phyloP scores from a whole-genome alignment of 108 stramenopile genomes.

The Skeletonema potamos region DNA sequence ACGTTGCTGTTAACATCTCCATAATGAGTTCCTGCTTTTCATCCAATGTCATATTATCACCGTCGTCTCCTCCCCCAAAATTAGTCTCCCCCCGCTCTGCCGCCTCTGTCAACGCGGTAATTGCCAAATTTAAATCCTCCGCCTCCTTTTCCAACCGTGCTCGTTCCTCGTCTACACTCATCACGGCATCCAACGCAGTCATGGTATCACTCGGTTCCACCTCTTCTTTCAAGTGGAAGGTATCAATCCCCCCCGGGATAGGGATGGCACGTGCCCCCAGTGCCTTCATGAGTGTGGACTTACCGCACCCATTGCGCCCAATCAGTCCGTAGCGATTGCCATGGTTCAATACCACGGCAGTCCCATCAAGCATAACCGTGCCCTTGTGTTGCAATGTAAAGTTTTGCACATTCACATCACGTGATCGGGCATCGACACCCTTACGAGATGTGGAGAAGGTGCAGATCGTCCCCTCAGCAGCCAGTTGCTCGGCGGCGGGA shows the following conservation, averaged over 20 bases:
- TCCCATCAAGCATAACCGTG: constrained; percentile 90
- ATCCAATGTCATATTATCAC: constrained; percentile 61
- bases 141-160: constrained; percentile 86
- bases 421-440: constrained; percentile 80
- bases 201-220: constrained; percentile 91
- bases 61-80: constrained; percentile 44
- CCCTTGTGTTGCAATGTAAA: constrained; percentile 95
- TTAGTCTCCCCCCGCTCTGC: constrained; percentile 44
- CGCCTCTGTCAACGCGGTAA: constrained; percentile 71
- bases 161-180: constrained; percentile 95
- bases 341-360: constrained; percentile 92
- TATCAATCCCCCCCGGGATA: constrained; percentile 95
- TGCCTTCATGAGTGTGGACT: constrained; percentile 89
- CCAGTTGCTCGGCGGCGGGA: constrained; percentile 68
- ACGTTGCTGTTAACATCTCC: constrained; percentile 72
- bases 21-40: constrained; percentile 88
- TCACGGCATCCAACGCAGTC: constrained; percentile 97
- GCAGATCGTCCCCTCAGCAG: constrained; percentile 80
- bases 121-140: constrained; percentile 84
- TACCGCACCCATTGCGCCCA: constrained; percentile 81
- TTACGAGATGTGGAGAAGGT: constrained; percentile 71
- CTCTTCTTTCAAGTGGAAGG: constrained; percentile 95
- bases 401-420: constrained; percentile 94
- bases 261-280: constrained; percentile 93
- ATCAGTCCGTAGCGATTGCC: constrained; percentile 94